Evolutionary conservation across 345 rosid species (phyloP).

Genomic region (Iberis pinnata): DNA sequence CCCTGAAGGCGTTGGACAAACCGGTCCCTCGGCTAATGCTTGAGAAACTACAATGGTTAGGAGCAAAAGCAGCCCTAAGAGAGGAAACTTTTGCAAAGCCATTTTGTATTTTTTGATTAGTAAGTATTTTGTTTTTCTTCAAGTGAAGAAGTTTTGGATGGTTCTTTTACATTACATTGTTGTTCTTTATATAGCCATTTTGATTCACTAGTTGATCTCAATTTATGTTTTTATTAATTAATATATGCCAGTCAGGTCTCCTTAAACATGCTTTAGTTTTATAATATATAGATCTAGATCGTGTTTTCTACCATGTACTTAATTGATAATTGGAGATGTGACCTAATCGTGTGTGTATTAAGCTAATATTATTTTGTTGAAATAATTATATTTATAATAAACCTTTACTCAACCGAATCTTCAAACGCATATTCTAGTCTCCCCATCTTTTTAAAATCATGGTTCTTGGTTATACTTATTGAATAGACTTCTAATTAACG

Average conservation of each 20-base stretch:
- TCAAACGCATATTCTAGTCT: too few relatives aligned
- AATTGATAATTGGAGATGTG: too few relatives aligned
- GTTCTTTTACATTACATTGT: not conserved
- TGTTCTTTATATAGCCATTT: constrained; percentile 1
- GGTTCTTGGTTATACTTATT: too few relatives aligned
- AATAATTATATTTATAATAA: too few relatives aligned
- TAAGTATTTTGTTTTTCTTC: too few relatives aligned
- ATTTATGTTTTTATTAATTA: not conserved
- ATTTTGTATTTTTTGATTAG: not conserved
- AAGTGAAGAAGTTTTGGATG: not conserved
- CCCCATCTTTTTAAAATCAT: too few relatives aligned
- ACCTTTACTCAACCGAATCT: too few relatives aligned
- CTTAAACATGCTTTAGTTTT: not conserved
- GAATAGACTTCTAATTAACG: too few relatives aligned
- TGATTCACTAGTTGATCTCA: not conserved
- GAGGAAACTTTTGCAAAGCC: not conserved
- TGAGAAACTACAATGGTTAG: not conserved
- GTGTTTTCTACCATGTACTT: too few relatives aligned
- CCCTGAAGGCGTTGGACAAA: not conserved
- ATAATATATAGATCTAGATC: too few relatives aligned
- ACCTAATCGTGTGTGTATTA: too few relatives aligned
- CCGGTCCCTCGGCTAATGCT: constrained; percentile 1
- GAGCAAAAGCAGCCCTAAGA: constrained; percentile 13
- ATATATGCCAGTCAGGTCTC: not conserved
- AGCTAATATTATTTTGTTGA: too few relatives aligned